Base-by-base conservation (phyloP, 306 rosid genomes). In the Sicyos baderoa region DNA sequence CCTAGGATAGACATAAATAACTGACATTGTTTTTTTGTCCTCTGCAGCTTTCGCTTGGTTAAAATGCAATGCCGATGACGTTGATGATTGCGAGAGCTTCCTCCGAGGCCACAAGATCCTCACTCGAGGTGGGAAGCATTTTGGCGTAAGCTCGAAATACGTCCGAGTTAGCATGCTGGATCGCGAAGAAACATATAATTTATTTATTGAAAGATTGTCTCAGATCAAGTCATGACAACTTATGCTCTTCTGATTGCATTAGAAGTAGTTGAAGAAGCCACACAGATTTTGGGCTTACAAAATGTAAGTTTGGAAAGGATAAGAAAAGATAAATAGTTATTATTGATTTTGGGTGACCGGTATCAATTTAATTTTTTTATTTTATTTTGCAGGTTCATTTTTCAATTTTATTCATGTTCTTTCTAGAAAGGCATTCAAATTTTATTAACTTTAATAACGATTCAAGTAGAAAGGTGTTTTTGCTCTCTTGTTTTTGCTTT, bases 41-140 rank as follows among this genome's bases (percentile, higher is more conserved):
- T 35, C 7, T 47, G 82, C 82, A 83, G 87, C 84, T 21, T 83
- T 83, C n/a, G 85, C 85, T 0, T 83, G 87, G 87, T 74, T 83
- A 3, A 78, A 61, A 54, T 83, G 87, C 13, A 75, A 75, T 42
- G 60, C 62, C 0, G 72, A 29, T 0, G 72, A 29, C 0, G 35
- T 74, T 4, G 77, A 76, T n/a, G 84, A 83, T 35, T 83, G 87
- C 12, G 82, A 78, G 52, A 71, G 77, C 70, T 80, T 78, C 18
- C 71, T 83, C 0, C 56, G 74, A 40, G 64, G 77, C 17, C 75
- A 73, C 45, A 83, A 76, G 47, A 78, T 83, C 3, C 49, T 83
- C n/a, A 67, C 85, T 0, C 70, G 85, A n/a, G 81, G 79, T 12
- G 85, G 87, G 37, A 73, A 53, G 13, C 59, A 74, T 23, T 80